Evolutionary conservation across 139 green algal genomes (phyloP).

Genomic region (Chlorella sorokiniana): DNA sequence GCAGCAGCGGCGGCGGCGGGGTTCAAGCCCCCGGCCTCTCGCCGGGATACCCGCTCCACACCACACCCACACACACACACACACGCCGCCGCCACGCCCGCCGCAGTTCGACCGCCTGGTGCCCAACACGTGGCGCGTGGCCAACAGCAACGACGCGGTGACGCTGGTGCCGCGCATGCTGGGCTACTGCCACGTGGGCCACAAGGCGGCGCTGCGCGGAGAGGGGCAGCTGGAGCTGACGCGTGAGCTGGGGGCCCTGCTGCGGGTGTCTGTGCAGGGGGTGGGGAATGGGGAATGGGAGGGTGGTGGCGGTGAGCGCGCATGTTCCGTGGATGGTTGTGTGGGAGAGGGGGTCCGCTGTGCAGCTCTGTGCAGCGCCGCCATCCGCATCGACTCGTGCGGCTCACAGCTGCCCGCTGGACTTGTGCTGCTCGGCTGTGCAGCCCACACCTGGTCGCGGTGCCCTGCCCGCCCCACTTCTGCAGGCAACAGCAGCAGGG

Average conservation of each 20-base stretch:
- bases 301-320: not conserved
- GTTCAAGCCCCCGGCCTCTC: not conserved
- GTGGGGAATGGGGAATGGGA: not conserved
- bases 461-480: not conserved
- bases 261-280: not conserved
- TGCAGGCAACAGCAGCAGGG: constrained; percentile 3
- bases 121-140: constrained; percentile 72
- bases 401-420: not conserved
- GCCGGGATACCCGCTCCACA: not conserved
- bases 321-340: not conserved
- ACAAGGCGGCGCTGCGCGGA: constrained; percentile 37
- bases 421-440: not conserved
- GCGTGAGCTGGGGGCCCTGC: not conserved
- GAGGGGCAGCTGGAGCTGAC: constrained; percentile 32
- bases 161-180: constrained; percentile 67
- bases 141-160: constrained; percentile 77
- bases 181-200: constrained; percentile 71
- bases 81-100: not conserved
- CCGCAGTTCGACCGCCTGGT: constrained; percentile 63
- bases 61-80: not conserved
- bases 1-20: no score
- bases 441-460: not conserved
- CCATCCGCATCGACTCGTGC: not conserved
- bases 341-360: not conserved
- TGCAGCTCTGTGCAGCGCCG: not conserved